Evolutionary conservation across 495 filamentous ascomycete genomes (phyloP), one percentile per base, ranked within the genome.

Genomic region (Neurospora tetraspora): DNA sequence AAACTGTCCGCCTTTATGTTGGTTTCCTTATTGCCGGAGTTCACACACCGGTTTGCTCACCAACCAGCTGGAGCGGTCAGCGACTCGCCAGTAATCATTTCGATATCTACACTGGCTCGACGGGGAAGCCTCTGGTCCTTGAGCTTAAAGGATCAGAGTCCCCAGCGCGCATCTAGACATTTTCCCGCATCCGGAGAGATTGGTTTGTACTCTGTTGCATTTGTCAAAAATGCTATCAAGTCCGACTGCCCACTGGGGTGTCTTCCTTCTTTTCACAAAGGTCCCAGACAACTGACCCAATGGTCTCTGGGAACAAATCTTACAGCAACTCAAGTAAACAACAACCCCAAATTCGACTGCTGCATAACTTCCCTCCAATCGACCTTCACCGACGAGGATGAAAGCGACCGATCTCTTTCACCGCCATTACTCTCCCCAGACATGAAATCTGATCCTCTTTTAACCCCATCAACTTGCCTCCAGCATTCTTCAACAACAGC

Each of bases 281-380:
- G 23, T 12, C 27, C 12, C 14, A 16, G 27, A 18, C 27, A 14
- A 31, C 23, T 27, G 11, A 16, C 14, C 27, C 27, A 61, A 4
- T 18, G 14, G 23, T 61, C 11, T 18, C 27, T 61, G 9, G 43
- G 23, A 18, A 6, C 12, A 34, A 7, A 34, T 12, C 12, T 16
- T 18, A 7, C 12, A 61, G 12, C 2, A 16, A 16, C 11, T 42
- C 38, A 72, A 68, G 37, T 70, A 20, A 72, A 72, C 53, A 72
- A 69, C 11, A 70, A 14, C 7, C 59, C 36, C 36, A 69, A 3
- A 16, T 69, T 69, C 16, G 59, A 34, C 20, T 37, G 10, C 53
- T 69, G 59, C 71, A 72, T 20, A 12, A 72, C 36, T 31, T 38
- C 53, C 53, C 53, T 72, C 71, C 71, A 72, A 20, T 72, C 43